phyloP scores from a whole-genome alignment of 2,329 filamentous ascomycete genomes.

The Penicillium hesseltinei region DNA sequence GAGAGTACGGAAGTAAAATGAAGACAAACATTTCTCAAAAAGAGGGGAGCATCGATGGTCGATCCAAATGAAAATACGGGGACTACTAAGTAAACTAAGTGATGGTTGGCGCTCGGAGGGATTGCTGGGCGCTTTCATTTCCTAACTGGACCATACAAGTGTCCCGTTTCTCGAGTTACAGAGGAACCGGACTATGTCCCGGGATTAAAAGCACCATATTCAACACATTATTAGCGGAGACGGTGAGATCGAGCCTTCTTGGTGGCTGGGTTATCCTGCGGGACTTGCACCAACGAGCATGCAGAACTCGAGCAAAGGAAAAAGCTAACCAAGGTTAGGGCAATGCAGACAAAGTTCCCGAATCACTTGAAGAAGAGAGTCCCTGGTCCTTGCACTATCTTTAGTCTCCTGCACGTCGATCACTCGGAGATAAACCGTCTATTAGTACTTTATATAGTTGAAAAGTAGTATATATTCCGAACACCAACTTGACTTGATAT shows the following conservation, averaged over 20 bases:
- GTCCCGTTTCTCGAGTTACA: slow-evolving; percentile 2
- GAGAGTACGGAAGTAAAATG: not conserved
- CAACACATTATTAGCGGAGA: slow-evolving; percentile 33
- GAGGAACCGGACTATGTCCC: slow-evolving; percentile 6
- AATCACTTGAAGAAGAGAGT: slow-evolving; percentile 20
- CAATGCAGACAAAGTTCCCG: slow-evolving; percentile 24
- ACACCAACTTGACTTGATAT: too few species aligned
- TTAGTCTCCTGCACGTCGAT: slow-evolving; percentile 6
- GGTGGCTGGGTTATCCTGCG: slow-evolving; percentile 23
- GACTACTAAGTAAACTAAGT: not conserved
- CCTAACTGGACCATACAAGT: slow-evolving; percentile 22
- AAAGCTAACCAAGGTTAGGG: slow-evolving; percentile 19
- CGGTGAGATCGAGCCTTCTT: slow-evolving; percentile 27
- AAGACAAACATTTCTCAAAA: not conserved
- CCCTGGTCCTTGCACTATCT: not conserved
- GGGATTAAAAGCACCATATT: slow-evolving; percentile 18
- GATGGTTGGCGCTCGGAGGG: slow-evolving; percentile 28
- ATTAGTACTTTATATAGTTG: not conserved
- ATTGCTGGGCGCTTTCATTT: slow-evolving; percentile 32
- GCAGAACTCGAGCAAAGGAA: slow-evolving; percentile 19
- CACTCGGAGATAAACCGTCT: not conserved
- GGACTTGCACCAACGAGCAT: slow-evolving; percentile 32
- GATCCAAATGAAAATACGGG: slow-evolving; percentile 27
- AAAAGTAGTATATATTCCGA: not conserved
- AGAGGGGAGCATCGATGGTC: slow-evolving; percentile 14